Evolutionary conservation across 768 basidiomycete species (phyloP).

Genomic region (Baorangia bicolor): DNA sequence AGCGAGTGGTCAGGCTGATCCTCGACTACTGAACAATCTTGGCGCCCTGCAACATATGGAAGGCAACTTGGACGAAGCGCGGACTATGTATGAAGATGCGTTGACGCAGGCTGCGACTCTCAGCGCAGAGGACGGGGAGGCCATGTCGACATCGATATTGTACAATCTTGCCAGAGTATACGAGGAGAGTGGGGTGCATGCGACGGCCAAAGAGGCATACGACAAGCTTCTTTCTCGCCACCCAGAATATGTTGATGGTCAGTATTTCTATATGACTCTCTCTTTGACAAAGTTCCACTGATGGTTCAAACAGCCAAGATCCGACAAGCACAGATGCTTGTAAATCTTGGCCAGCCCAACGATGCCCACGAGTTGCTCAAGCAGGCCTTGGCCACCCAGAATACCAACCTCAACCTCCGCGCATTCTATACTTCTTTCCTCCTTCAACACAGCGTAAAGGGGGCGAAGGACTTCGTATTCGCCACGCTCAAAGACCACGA

Average conservation of each 20-base stretch:
- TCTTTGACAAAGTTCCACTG: background rate
- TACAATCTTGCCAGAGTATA: conserved; percentile 93
- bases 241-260: conserved; percentile 96
- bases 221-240: conserved; percentile 84
- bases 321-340: conserved; percentile 80
- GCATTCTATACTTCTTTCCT: conserved; percentile 95
- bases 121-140: conserved; percentile 53
- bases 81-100: conserved; percentile 69
- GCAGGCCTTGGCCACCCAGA: conserved; percentile 79
- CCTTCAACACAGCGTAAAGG: conserved; percentile 68
- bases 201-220: conserved; percentile 81
- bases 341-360: conserved; percentile 64
- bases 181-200: conserved; percentile 76
- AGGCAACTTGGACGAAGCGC: conserved; percentile 54
- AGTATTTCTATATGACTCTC: conserved; percentile 26
- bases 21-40: conserved; percentile 78
- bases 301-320: conserved; percentile 70
- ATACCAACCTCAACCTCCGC: conserved; percentile 79
- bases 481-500: conserved; percentile 83
- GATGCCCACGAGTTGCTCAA: conserved; percentile 90
- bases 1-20: conserved; percentile 49
- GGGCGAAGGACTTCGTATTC: conserved; percentile 88
- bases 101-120: conserved; percentile 55
- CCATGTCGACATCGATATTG: conserved; percentile 75
- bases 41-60: conserved; percentile 75